phyloP scores from a whole-genome alignment of 2,329 filamentous ascomycete species.

The Catunica adiposa region DNA sequence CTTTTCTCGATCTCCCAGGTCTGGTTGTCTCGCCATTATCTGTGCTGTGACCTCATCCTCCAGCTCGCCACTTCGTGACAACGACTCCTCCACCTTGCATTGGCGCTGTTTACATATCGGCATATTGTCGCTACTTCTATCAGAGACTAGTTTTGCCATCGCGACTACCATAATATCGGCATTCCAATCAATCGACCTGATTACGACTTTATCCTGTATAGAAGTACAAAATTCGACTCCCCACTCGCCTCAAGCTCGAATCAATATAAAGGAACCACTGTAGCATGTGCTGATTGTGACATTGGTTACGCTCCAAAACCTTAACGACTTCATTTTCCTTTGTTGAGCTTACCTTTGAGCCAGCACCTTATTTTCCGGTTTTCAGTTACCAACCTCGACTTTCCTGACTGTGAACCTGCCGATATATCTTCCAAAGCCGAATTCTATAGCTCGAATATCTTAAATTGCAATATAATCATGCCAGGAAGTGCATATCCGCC shows the following conservation, averaged over 20 bases:
- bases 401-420: background rate
- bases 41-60: background rate
- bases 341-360: background rate
- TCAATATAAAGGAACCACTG: no score
- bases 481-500: background rate
- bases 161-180: background rate
- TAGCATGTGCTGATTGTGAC: slow-evolving; percentile 2
- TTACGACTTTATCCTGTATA: no score
- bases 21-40: background rate
- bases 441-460: no score
- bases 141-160: background rate
- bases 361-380: background rate
- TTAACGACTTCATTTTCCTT: background rate
- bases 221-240: no score
- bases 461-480: background rate
- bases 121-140: background rate
- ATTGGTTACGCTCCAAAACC: background rate
- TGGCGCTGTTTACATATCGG: background rate
- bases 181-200: no score
- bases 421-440: no score
- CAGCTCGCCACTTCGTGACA: background rate
- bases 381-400: background rate
- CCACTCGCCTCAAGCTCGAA: no score
- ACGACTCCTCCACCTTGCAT: background rate
- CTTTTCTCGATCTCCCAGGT: background rate